Evolutionary conservation across 768 basidiomycete species (phyloP).

Genomic region (Trametes cingulata): DNA sequence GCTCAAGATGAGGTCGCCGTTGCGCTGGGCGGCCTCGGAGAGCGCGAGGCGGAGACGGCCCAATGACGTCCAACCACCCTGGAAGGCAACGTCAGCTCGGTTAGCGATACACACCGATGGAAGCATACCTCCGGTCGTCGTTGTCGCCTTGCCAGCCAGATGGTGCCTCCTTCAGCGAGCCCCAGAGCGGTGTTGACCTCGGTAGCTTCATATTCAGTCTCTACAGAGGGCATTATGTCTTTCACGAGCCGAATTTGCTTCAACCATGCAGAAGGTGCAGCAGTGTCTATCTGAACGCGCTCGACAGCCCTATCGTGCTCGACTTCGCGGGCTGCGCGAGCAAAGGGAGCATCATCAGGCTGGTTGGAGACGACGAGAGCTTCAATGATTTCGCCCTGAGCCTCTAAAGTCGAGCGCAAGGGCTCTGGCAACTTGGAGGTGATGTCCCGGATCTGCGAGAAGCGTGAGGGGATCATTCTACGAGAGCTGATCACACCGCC

Average conservation of each 20-base stretch:
- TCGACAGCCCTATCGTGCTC: background rate
- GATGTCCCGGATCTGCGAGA: conserved; percentile 26
- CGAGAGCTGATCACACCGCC: conserved; percentile 18
- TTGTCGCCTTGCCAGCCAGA: conserved; percentile 59
- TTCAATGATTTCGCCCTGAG: conserved; percentile 22
- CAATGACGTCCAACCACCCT: conserved; percentile 87
- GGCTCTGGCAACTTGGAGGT: conserved; percentile 19
- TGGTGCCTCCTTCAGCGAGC: conserved; percentile 34
- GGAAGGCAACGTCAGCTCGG: background rate
- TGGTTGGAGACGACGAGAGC: conserved; percentile 12
- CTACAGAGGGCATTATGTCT: background rate
- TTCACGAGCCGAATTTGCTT: background rate
- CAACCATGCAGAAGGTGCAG: conserved; percentile 3
- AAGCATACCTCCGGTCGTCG: conserved; percentile 53
- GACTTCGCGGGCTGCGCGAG: background rate
- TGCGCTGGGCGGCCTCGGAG: conserved; percentile 62
- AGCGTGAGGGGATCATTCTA: background rate
- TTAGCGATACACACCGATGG: too few species aligned
- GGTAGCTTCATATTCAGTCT: background rate
- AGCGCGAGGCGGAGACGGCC: conserved; percentile 70
- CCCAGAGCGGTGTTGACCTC: conserved; percentile 36
- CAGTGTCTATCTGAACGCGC: background rate
- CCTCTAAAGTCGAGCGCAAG: conserved; percentile 15
- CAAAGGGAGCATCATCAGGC: background rate
- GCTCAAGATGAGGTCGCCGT: conserved; percentile 57